Evolutionary conservation across 2,329 filamentous ascomycete genomes (phyloP).

Genomic region (Sclerotinia spermophila): DNA sequence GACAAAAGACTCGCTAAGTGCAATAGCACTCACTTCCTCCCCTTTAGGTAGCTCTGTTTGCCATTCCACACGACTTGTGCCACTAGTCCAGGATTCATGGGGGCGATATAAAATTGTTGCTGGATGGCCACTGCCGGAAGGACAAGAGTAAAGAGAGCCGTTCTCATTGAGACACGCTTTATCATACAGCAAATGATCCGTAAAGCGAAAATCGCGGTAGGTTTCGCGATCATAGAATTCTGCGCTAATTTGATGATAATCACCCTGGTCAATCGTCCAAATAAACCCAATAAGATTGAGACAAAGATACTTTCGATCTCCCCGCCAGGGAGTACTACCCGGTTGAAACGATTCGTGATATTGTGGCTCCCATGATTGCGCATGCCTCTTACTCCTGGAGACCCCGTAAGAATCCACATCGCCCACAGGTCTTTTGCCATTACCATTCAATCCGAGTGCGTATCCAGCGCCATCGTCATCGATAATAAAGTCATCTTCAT

Average conservation of each 20-base stretch:
- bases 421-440: constrained; percentile 60
- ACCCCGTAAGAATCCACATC: constrained; percentile 38
- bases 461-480: constrained; percentile 97
- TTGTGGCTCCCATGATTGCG: constrained; percentile 48
- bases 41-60: constrained; percentile 79
- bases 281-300: constrained; percentile 91
- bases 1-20: constrained; percentile 85
- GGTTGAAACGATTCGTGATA: constrained; percentile 87
- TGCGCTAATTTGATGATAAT: constrained; percentile 88
- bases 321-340: constrained; percentile 92
- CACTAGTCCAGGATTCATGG: constrained; percentile 83
- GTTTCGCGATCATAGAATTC: constrained; percentile 96
- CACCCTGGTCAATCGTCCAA: constrained; percentile 95
- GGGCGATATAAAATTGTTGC: constrained; percentile 93
- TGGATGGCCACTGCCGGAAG: constrained; percentile 59
- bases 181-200: constrained; percentile 92
- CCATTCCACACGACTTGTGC: constrained; percentile 86
- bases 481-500: constrained; percentile 75
- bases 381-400: constrained; percentile 43
- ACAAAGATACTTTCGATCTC: constrained; percentile 88
- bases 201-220: constrained; percentile 94
- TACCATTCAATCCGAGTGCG: constrained; percentile 54
- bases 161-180: constrained; percentile 88
- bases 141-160: constrained; percentile 81
- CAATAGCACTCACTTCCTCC: constrained; percentile 85